Evolutionary conservation across 2,329 filamentous ascomycete species (phyloP), one percentile per base, ranked within the genome.

Genomic region (Pyricularia pennisetigena): DNA sequence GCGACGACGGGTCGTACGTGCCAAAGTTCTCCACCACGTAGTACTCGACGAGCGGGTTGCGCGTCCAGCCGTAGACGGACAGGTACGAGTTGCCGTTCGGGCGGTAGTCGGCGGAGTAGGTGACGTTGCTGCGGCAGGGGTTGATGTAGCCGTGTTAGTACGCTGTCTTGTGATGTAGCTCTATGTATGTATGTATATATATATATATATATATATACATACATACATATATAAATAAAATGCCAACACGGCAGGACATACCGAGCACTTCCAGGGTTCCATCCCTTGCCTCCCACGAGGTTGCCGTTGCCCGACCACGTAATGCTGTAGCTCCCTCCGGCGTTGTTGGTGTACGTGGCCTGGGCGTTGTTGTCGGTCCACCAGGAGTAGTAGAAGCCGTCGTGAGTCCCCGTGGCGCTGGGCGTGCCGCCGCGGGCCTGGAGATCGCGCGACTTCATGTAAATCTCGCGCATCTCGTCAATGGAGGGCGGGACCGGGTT

Each of bases 211-310:
- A n/a, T n/a, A n/a, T n/a, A n/a, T n/a, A n/a, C n/a, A n/a, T n/a
- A n/a, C n/a, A n/a, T n/a, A n/a, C n/a, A n/a, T n/a, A n/a, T n/a
- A n/a, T n/a, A n/a, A n/a, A n/a, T n/a, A n/a, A n/a, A n/a, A n/a
- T n/a, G n/a, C n/a, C n/a, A n/a, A n/a, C n/a, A n/a, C n/a, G n/a
- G n/a, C n/a, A n/a, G n/a, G n/a, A n/a, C 72, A 65, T 75, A 78
- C 76, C 72, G 72, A 69, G 71, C 72, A 65, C 70, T 73, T 61
- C 79, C 80, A 28, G 79, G 77, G 68, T 78, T 81, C 82, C 82
- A 84, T 32, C 82, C 85, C 76, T 87, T 87, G 69, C 85, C 85
- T 70, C 78, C 83, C 62, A 86, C 84, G 68, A 85, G 83, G 78
- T 86, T 85, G 66, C 82, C 82, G 74, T 80, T 78, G 16, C 74